A percentile compares a stretch with the other conserved stretches of the same genome.
Conservation (phyloP, 108 stramenopile species). For the Skeletonema costatum region DNA sequence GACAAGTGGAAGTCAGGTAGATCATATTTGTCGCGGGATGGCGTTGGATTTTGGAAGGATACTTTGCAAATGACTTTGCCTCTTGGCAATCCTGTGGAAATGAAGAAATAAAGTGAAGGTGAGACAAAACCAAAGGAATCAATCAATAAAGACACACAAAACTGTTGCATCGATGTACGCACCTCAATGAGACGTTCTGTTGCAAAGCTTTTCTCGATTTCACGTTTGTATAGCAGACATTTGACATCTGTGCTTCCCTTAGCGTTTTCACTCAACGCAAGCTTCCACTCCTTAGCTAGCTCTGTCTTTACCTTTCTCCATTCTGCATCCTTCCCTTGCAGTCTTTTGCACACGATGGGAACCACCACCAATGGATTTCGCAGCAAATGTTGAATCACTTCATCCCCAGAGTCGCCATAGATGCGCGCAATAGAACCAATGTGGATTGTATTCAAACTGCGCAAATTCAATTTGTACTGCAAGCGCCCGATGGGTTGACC, state of each 20-base stretch:
- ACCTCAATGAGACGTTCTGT: constrained; percentile 61
- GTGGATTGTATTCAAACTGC: constrained; percentile 69
- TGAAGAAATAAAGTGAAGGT: neutral
- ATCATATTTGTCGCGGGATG: constrained; percentile 30
- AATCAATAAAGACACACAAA: neutral
- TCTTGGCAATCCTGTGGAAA: constrained; percentile 61
- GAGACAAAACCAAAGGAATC: neutral
- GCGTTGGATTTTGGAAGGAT: constrained; percentile 42
- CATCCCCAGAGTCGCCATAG: constrained; percentile 86
- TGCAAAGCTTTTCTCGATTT: constrained; percentile 63
- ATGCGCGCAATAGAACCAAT: constrained; percentile 85
- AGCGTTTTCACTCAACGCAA: constrained; percentile 58
- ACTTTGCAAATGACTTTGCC: constrained; percentile 53
- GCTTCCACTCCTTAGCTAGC: constrained; percentile 67
- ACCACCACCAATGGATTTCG: constrained; percentile 93
- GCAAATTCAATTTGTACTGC: constrained; percentile 75
- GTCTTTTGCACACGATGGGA: constrained; percentile 92
- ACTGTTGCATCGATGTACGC: neutral
- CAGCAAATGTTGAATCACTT: constrained; percentile 92
- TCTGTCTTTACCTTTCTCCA: constrained; percentile 86
- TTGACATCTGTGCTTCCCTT: constrained; percentile 70
- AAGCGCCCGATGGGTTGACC: constrained; percentile 87
- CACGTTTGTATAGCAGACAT: constrained; percentile 56
- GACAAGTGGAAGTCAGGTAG: constrained; percentile 48
- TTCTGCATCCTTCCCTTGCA: constrained; percentile 96